These are phyloP conservation scores for Fraxinus sp. DNA, from an alignment of 305 asterid species.

Conservation along the genomic window DNA sequence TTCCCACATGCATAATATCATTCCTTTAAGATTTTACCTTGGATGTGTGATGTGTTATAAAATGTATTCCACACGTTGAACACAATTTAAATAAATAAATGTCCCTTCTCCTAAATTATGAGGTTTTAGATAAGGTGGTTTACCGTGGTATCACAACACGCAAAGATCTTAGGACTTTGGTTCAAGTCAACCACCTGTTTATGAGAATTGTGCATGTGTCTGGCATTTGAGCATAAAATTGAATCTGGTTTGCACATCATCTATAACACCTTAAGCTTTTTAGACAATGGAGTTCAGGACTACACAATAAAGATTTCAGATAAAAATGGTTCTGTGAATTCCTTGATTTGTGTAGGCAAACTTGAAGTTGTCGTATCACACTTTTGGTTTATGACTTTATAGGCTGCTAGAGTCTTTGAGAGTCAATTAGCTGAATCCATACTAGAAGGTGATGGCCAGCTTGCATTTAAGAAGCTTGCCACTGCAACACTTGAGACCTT, in stretches of 20 bases:
- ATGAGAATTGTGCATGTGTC: not conserved
- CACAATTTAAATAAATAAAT: not conserved
- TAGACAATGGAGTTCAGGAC: not conserved
- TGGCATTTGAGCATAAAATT: not conserved
- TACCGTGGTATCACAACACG: not conserved
- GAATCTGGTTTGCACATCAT: not conserved
- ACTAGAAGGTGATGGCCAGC: slow-evolving; percentile 96
- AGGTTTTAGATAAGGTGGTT: not conserved
- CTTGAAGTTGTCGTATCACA: slow-evolving; percentile 3
- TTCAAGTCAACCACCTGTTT: not conserved
- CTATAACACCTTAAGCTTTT: not conserved
- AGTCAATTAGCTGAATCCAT: slow-evolving; percentile 97
- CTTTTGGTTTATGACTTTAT: slow-evolving; percentile 25
- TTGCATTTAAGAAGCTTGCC: slow-evolving; percentile 98
- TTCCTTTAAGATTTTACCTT: not conserved
- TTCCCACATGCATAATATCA: not conserved
- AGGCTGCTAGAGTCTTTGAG: slow-evolving; percentile 99
- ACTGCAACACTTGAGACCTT: slow-evolving; percentile 91
- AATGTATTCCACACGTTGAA: not conserved
- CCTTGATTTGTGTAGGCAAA: not conserved
- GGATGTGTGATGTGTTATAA: not conserved
- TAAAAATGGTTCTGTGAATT: not conserved
- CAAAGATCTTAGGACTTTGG: not conserved
- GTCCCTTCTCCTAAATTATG: not conserved
- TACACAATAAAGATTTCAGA: not conserved